Evolutionary conservation across 2,329 filamentous ascomycete genomes (phyloP), one percentile per base, ranked within the genome.

Genomic region (Trichoderma sp.): DNA sequence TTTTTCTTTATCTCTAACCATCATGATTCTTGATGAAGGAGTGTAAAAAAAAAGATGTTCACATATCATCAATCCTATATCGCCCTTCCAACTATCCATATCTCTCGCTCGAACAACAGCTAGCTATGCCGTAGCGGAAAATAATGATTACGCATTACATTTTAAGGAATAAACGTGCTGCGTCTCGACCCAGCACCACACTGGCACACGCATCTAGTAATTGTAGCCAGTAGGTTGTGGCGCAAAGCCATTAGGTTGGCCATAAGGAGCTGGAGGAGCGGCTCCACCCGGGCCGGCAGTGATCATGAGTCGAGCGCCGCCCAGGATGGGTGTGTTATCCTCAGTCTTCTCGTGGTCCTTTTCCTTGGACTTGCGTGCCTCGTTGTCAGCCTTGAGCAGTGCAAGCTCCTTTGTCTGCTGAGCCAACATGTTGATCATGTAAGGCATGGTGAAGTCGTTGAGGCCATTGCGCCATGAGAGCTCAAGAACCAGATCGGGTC

Each of bases 391-490:
- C 87, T 97, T 97, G 73, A 99, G 88, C 72, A 87, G 81, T 72
- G 94, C 90, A 76, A 99, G 92, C 71, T 97, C 92, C 76, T 92
- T 90, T 50, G 93, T 94, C 84, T 98, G 95, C 82, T 97, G 94
- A 76, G 91, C 90, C 74, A 99, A 87, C 85, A 97, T 92, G 85
- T 98, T 99, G 88, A 99, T 98, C 94, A 99, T 97, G 87, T 97
- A 99, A 20, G 96, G 96, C 97, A 99, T 99, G 62, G 95, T 97
- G 84, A 97, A 99, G 85, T 99, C 96, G 78, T 91, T 90, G 50
- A 99, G 91, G 73, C 94, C 94, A 80, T 97, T 88, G 77, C 96
- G 95, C 96, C 96, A 99, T 72, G 96, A 98, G 71, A 99, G 89
- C 85, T 99, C 96, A 82, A 99, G 89, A 72, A 99, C 92, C 67